phyloP scores from a whole-genome alignment of 129 eudicot species.

The Smallanthus sonchifolius region DNA sequence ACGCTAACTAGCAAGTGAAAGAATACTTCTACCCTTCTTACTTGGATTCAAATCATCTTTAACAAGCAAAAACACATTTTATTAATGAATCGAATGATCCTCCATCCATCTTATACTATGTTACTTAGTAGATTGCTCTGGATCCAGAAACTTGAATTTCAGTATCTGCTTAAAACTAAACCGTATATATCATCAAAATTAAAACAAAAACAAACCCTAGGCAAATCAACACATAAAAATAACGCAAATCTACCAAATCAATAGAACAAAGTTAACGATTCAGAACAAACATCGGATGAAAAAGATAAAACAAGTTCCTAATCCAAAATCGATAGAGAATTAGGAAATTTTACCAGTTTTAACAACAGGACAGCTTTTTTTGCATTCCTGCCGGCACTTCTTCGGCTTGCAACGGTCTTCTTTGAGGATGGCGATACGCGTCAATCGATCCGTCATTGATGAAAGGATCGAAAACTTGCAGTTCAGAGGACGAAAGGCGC shows the following conservation, averaged over 20 bases:
- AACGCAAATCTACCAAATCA: constrained; percentile 3
- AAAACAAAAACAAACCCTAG: not conserved
- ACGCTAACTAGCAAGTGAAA: no score
- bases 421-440: constrained; percentile 83
- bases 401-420: constrained; percentile 87
- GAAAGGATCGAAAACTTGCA: not conserved
- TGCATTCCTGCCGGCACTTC: constrained; percentile 88
- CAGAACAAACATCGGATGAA: not conserved
- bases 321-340: not conserved
- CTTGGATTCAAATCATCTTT: not conserved
- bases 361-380: constrained; percentile 93
- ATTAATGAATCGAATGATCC: not conserved
- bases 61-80: not conserved
- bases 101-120: not conserved
- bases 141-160: not conserved
- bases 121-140: not conserved
- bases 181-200: not conserved
- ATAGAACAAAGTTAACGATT: not conserved
- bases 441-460: constrained; percentile 74
- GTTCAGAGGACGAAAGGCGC: not conserved
- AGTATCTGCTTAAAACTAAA: not conserved
- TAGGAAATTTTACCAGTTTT: constrained; percentile 54
- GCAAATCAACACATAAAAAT: not conserved
- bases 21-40: not conserved
- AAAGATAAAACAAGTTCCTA: not conserved